Evolutionary conservation across 1,284 basidiomycete species (phyloP).

Genomic region (Heterobasidion irregulare): DNA sequence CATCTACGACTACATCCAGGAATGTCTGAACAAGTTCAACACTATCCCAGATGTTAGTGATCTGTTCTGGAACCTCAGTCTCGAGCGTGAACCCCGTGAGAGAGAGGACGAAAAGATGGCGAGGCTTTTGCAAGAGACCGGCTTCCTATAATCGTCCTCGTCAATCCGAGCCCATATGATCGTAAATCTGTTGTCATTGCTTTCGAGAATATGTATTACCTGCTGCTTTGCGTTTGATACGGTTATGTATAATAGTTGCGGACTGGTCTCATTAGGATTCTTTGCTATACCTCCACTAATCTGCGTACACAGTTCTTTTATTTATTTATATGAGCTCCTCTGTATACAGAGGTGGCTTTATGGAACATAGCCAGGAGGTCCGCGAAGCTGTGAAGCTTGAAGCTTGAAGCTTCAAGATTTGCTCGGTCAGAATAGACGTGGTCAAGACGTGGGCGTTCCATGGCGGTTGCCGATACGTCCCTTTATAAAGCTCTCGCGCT

Average conservation of each 20-base stretch:
- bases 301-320: background rate
- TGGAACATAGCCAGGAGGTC: too few relatives aligned
- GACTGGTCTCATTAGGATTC: background rate
- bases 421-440: too few relatives aligned
- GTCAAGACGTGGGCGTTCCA: too few relatives aligned
- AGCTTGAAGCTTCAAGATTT: too few relatives aligned
- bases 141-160: conserved; percentile 49
- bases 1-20: conserved; percentile 73
- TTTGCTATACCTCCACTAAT: background rate
- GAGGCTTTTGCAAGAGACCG: conserved; percentile 79
- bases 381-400: too few relatives aligned
- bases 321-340: background rate
- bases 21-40: conserved; percentile 63
- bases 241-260: background rate
- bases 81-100: conserved; percentile 87
- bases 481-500: too few relatives aligned
- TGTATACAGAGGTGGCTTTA: too few relatives aligned
- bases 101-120: conserved; percentile 93
- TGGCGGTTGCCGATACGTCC: too few relatives aligned
- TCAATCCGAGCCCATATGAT: background rate
- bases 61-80: conserved; percentile 78
- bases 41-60: conserved; percentile 51
- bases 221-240: background rate
- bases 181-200: background rate
- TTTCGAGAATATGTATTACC: background rate